Base-by-base conservation (phyloP, 2,329 filamentous ascomycete species). In the Huntiella decipiens region DNA sequence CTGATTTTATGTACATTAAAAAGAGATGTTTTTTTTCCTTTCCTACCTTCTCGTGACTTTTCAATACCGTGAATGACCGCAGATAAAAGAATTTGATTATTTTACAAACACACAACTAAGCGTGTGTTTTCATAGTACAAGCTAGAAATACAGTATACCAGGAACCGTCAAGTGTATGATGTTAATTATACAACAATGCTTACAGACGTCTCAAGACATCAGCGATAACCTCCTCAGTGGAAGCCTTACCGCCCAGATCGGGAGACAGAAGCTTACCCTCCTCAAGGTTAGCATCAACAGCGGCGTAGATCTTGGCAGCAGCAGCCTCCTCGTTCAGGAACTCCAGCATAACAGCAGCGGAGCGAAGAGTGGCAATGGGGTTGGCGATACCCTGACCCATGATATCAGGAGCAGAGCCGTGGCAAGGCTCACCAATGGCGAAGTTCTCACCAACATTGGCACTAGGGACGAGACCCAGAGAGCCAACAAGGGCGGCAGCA, bases 391-490 rank as follows among this genome's bases (percentile, higher is more conserved):
- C 77, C 70, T 81, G 70, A 54, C 91, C 91, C 74, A 86, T 79
- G 53, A 98, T 98, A 59, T 98, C 91, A 4, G 91, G 91, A 28
- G 91, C 91, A 56, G 80, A 87, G 41, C 91, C 91, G 63, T 98
- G 91, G 69, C 91, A 96, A 45, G 91, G 91, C 74, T 98, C 91
- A 53, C 91, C 91, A 56, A 98, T 96, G 54, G 85, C 91, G 59
- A 96, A 95, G 38, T 74, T 74, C 61, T 93, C 83, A 53, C 91
- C 87, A 8, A 98, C 91, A 60, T 98, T 98, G 54, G 91, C 91
- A 54, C 78, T 85, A 39, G 91, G 91, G 1, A 98, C 91, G 35
- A 98, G 77, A 53, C 91, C 91, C 34, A 98, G 68, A 46, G 79
- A 86, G 39, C 88, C 91, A 22, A 96, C 88, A 28, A 96, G 77